Base-by-base conservation (phyloP, 805 yeast genomes). In the Metschnikowia proteae region DNA sequence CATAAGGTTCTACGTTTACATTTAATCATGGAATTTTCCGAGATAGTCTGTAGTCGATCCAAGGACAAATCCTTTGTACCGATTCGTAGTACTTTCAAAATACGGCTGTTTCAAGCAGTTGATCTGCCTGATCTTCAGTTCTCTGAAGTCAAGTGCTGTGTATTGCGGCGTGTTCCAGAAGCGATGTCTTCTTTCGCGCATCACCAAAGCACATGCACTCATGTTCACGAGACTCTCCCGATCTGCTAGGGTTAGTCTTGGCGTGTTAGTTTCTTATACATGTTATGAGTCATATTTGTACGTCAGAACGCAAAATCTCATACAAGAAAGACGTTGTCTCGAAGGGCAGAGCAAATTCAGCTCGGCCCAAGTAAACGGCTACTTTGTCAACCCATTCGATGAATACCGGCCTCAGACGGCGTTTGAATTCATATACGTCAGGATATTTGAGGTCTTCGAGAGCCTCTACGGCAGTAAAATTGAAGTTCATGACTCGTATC, bases 351-450 rank as follows among this genome's bases (percentile, higher is more conserved):
- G 39, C 10, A 64, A 60, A 51, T 73, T 67, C 58, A 60, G 53
- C 45, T 67, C 73, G n/a, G 73, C 70, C 5, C 65, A 65, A 1
- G 64, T 88, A 1, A 77, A 79, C 17, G 97, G 97, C 7, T 73
- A 90, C 57, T 92, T 80, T 67, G 94, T 88, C 50, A 92, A 92
- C 60, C 98, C 98, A 2, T 92, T 92, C 63, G 77, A 78, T 13
- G 97, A 92, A 62, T 92, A 92, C 62, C 75, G 97, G 45, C 86
- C 89, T 5, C 97, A 91, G 66, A 89, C 97, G 0, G 74, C 88
- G 6, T 86, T 86, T 61, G 97, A 92, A 67, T 92, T 91, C 66
- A 70, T 88, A 28, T 72, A 79, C 38, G 85, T 91, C 56, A 72
- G 97, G 22, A 51, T 90, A 3, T 63, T 82, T 48, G 97, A 90